phyloP scores from a whole-genome alignment of 148 eudicot genomes.

The Mesembryanthemum crystallinum region DNA sequence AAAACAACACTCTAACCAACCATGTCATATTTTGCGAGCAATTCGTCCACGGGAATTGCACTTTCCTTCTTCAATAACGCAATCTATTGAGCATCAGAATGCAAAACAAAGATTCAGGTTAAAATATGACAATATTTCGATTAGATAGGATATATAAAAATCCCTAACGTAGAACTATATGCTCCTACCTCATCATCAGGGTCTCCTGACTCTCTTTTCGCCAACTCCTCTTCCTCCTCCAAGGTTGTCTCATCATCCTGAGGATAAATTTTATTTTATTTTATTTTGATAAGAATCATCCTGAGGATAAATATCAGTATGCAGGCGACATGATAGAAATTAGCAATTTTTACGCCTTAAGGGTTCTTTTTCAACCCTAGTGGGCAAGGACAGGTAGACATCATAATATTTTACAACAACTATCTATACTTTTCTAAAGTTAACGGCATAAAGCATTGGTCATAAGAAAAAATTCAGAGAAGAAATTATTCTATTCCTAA shows the following conservation, averaged over 20 bases:
- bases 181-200: constrained; percentile 69
- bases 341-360: constrained; percentile 2
- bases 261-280: no score
- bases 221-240: constrained; percentile 89
- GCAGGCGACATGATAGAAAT: not conserved
- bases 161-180: no score
- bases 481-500: no score
- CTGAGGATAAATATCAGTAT: constrained; percentile 35
- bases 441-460: no score
- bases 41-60: constrained; percentile 73
- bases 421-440: not conserved
- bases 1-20: constrained; percentile 33
- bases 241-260: constrained; percentile 98
- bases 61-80: constrained; percentile 87
- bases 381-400: not conserved
- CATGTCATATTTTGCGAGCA: constrained; percentile 83
- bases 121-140: not conserved
- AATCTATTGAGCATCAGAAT: constrained; percentile 48
- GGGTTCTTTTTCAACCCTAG: not conserved
- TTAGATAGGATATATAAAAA: no score
- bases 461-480: no score
- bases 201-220: constrained; percentile 58
- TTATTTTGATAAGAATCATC: no score
- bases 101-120: not conserved
- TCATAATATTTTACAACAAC: not conserved